phyloP scores from a whole-genome alignment of 768 basidiomycete genomes.

The Collybiopsis confluens region DNA sequence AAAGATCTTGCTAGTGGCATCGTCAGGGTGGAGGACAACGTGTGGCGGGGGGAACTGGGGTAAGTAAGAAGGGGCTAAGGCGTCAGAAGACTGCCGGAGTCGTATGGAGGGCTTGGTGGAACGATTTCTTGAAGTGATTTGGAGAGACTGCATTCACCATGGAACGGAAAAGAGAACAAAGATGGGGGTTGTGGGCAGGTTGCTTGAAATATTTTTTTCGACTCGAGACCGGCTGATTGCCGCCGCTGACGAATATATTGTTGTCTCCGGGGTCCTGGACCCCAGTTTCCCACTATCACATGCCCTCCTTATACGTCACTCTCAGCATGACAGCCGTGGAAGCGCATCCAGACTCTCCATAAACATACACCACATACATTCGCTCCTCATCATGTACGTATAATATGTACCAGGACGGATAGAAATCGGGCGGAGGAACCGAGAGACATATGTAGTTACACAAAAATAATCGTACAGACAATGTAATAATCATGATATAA shows the following conservation, averaged over 20 bases:
- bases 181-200: conserved; percentile 17
- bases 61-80: conserved; percentile 20
- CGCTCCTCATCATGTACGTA: too few species aligned
- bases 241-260: too few species aligned
- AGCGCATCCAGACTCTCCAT: too few species aligned
- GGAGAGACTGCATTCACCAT: conserved; percentile 6
- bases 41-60: conserved; percentile 39
- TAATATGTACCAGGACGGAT: not conserved
- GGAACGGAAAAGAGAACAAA: conserved; percentile 21
- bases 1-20: conserved; percentile 68
- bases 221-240: not conserved
- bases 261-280: too few species aligned
- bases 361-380: too few species aligned
- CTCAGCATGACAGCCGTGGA: too few species aligned
- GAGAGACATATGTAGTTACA: not conserved
- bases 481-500: conserved; percentile 16
- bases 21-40: conserved; percentile 70
- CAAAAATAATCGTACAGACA: conserved; percentile 20
- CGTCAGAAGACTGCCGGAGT: conserved; percentile 41
- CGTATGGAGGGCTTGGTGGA: conserved; percentile 46
- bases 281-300: too few species aligned
- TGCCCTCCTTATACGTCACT: too few species aligned
- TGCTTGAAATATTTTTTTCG: conserved; percentile 5
- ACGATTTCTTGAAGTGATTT: conserved; percentile 11
- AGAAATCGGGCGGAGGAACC: not conserved